Percentiles rank a stretch among this genome's conserved stretches.
Conservation (phyloP, 1,284 basidiomycete genomes). For the Ceratobasidium sp. region DNA sequence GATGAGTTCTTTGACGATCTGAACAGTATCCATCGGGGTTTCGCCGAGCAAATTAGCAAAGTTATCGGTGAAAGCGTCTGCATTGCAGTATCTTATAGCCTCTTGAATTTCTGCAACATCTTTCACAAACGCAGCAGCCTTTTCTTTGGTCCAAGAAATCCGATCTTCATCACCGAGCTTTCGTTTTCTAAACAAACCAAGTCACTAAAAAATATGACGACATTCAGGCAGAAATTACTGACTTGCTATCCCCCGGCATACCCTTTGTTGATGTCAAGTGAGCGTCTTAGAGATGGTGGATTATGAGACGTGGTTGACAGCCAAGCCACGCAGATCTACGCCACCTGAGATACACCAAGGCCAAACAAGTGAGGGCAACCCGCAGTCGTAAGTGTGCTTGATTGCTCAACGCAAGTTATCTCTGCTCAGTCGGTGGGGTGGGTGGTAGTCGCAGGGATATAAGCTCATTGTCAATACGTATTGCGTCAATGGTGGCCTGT, state of each 20-base stretch:
- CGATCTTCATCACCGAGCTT: not conserved
- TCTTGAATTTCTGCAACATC: not conserved
- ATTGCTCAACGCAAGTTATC: too few species aligned
- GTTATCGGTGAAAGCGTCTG: not conserved
- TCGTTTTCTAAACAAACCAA: not conserved
- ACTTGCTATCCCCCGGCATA: not conserved
- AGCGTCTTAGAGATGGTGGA: too few species aligned
- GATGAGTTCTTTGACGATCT: not conserved
- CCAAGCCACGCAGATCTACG: too few species aligned
- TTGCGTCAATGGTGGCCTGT: too few species aligned
- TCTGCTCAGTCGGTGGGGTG: too few species aligned
- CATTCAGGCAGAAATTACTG: not conserved
- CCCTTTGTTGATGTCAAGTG: too few species aligned
- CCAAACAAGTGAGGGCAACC: too few species aligned
- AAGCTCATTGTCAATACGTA: too few species aligned
- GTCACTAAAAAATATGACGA: not conserved
- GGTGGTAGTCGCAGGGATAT: too few species aligned
- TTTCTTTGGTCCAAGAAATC: not conserved
- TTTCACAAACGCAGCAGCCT: not conserved
- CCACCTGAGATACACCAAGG: too few species aligned
- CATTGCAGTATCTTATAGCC: not conserved
- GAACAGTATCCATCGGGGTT: not conserved
- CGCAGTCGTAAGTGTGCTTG: too few species aligned
- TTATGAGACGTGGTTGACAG: too few species aligned
- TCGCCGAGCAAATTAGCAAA: not conserved